Evolutionary conservation across 2,329 filamentous ascomycete genomes (phyloP).

Genomic region (Stemphylium vesicarium): DNA sequence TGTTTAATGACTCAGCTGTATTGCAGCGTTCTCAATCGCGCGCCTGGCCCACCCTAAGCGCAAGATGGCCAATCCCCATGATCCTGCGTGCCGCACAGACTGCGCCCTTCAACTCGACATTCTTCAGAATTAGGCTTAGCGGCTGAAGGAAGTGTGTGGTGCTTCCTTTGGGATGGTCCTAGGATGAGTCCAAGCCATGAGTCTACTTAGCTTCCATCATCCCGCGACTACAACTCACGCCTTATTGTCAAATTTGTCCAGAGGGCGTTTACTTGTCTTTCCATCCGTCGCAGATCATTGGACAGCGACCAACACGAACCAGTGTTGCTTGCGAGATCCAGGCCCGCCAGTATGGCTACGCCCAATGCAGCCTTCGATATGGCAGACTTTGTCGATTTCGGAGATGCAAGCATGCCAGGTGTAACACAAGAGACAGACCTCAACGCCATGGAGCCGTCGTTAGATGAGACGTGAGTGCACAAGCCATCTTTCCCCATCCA

Average conservation of each 20-base stretch:
- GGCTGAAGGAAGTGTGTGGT: conserved; percentile 8
- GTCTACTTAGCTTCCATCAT: conserved; percentile 19
- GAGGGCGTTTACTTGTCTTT: conserved; percentile 27
- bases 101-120: conserved; percentile 28
- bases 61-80: conserved; percentile 16
- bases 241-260: conserved; percentile 24
- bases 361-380: conserved; percentile 40
- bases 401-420: conserved; percentile 45
- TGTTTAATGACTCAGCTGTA: conserved; percentile 17
- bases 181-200: conserved; percentile 13
- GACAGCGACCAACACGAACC: not conserved
- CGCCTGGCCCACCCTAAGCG: conserved; percentile 9
- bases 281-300: not conserved
- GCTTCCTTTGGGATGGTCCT: conserved; percentile 7
- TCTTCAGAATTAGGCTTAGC: conserved; percentile 14
- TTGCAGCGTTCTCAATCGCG: conserved; percentile 6
- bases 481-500: not conserved
- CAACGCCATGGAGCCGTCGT: not conserved
- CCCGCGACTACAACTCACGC: conserved; percentile 19
- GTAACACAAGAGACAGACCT: conserved; percentile 17
- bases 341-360: conserved; percentile 32
- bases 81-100: conserved; percentile 19
- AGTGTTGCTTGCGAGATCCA: conserved; percentile 1
- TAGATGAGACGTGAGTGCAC: conserved; percentile 24
- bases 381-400: conserved; percentile 49